Percentiles rank a stretch among this genome's conserved stretches.
phyloP scores from a whole-genome alignment of 805 yeast genomes.

The Candida pseudofarinosa region DNA sequence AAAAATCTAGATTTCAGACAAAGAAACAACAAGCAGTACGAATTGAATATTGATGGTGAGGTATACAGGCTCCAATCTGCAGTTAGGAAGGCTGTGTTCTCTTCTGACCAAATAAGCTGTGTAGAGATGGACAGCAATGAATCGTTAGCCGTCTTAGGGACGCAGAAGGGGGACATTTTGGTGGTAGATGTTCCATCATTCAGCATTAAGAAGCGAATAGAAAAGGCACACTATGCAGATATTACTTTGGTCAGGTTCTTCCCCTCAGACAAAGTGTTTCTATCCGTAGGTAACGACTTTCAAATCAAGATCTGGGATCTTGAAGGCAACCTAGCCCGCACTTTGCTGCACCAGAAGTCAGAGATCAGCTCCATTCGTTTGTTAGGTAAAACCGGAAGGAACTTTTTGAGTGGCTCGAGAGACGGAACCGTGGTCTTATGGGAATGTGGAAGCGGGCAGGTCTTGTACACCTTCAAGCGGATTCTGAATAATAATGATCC shows the following conservation, averaged over 20 bases:
- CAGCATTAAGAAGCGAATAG: constrained; percentile 7
- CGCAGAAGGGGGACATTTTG: constrained; percentile 9
- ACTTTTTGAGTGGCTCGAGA: constrained; percentile 50
- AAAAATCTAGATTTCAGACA: constrained; percentile 1
- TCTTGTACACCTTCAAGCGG: constrained; percentile 33
- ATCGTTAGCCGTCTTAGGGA: constrained; percentile 10
- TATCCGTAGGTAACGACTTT: constrained; percentile 59
- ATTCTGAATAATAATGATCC: constrained; percentile 15
- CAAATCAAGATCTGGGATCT: constrained; percentile 60
- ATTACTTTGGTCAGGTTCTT: constrained; percentile 46
- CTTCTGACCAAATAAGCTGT: constrained; percentile 2
- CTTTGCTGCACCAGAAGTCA: constrained; percentile 46
- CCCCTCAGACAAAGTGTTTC: constrained; percentile 60
- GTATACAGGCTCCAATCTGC: constrained; percentile 2
- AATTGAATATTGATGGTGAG: neutral
- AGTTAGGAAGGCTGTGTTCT: neutral
- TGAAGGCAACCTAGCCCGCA: constrained; percentile 24
- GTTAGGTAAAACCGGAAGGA: constrained; percentile 61
- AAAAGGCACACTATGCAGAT: constrained; percentile 48
- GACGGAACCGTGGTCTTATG: constrained; percentile 61
- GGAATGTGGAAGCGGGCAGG: constrained; percentile 62
- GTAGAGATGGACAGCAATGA: constrained; percentile 1
- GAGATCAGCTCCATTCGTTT: constrained; percentile 47
- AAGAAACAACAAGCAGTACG: constrained; percentile 1
- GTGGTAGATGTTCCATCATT: constrained; percentile 7